Evolutionary conservation across 1,284 basidiomycete genomes (phyloP), one percentile per base, ranked within the genome.

Genomic region (Laetiporus sulphureus): DNA sequence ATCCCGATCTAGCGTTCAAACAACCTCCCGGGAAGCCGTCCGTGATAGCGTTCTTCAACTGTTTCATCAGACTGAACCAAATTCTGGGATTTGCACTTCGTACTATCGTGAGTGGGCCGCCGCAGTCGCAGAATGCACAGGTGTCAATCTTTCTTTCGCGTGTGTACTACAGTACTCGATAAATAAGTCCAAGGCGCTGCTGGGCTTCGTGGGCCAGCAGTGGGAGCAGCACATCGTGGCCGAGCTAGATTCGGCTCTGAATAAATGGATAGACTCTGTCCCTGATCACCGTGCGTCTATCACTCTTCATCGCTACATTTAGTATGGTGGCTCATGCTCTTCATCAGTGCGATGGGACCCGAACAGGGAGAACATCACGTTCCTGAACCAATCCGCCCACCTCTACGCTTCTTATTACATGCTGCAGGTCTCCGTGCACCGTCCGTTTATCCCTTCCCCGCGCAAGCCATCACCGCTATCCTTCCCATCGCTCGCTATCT

Each of bases 401-500:
- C 66, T 81, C 2, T 74, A 78, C 54, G 63, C 69, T 16, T 64
- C 67, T 25, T 79, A 78, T 58, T 79, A 79, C 55, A 69, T 76
- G 44, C 59, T 71, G 7, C 71, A 71, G 44, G 79, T 81, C 47
- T 62, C 75, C 33, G 70, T 80, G 19, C 79, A 81, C 57, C 67
- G 77, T 3, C 77, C 77, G 2, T 81, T 80, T 61, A 80, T 81
- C 43, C 76, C 76, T 0, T 69, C 69, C 0, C 68, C 66, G 16
- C 60, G 61, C 32, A 67, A 68, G 44, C 63, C 66, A 1, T 66
- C 66, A 1, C 61, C 66, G 3, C 54, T 71, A 6, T 62, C 65
- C 5, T 71, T 72, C 56, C 77, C 79, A 0, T 79, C 77, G 3
- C 66, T 81, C 6, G 74, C 77, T 2, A 79, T 82, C 44, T 82